Percentiles rank a stretch among this genome's conserved stretches.
Evolutionary conservation across 2,329 filamentous ascomycete species (phyloP).

Genomic region (Colletotrichum nymphaeae): DNA sequence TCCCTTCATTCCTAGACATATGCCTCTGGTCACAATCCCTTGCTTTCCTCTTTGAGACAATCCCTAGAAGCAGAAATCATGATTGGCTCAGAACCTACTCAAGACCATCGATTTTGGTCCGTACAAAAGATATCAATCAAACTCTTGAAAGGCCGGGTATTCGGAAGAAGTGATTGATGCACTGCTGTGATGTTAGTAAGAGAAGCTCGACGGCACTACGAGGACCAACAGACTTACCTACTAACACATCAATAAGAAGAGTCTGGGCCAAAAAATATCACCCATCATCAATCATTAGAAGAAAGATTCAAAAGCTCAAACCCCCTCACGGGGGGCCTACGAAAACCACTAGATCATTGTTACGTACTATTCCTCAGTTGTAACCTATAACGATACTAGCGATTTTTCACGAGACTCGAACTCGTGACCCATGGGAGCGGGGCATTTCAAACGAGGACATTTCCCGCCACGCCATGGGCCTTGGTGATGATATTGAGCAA

Average conservation of each 20-base stretch:
- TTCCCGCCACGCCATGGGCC: neutral
- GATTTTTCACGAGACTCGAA: neutral
- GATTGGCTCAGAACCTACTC: neutral
- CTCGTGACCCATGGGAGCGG: neutral
- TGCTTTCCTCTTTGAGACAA: neutral
- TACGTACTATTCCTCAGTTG: neutral
- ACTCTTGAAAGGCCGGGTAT: neutral
- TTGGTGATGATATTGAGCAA: neutral
- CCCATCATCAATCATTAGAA: too few relatives aligned
- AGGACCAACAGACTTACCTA: neutral
- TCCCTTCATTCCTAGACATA: constrained; percentile 1
- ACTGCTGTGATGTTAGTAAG: neutral
- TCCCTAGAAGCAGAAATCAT: neutral
- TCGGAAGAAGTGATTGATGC: neutral
- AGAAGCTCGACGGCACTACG: neutral
- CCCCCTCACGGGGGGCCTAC: neutral
- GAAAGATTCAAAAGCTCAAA: neutral
- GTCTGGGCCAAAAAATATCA: too few relatives aligned
- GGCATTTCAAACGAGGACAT: neutral
- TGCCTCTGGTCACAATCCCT: neutral
- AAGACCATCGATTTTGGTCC: neutral
- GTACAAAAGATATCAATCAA: neutral
- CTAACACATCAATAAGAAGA: too few relatives aligned
- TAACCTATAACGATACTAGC: neutral
- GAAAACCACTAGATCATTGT: neutral